Conservation (phyloP, 2,329 filamentous ascomycete species). For the Colletotrichum trifolii region DNA sequence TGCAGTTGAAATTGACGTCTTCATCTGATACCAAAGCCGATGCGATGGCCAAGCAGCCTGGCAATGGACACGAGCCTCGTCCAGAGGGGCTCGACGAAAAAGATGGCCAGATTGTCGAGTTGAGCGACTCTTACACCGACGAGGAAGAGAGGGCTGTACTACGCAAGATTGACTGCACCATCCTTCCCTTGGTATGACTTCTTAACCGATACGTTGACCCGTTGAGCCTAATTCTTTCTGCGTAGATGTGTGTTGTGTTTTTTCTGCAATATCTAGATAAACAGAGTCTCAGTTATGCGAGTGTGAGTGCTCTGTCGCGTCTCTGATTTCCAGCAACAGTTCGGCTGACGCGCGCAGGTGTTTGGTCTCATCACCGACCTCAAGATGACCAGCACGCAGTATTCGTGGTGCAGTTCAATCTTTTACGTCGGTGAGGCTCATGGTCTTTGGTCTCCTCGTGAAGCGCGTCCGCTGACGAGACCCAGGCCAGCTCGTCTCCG, state of each 20-base stretch:
- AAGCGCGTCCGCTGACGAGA: background rate
- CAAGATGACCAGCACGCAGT: conserved; percentile 55
- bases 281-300: conserved; percentile 61
- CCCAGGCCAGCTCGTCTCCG: conserved; percentile 54
- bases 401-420: conserved; percentile 59
- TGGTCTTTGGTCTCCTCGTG: accelerated
- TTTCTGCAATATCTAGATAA: conserved; percentile 60
- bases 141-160: conserved; percentile 47
- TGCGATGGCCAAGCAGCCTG: background rate
- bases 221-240: background rate
- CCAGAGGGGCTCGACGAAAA: conserved; percentile 30
- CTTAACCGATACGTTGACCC: background rate
- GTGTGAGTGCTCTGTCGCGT: conserved; percentile 22
- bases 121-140: conserved; percentile 39
- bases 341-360: conserved; percentile 40
- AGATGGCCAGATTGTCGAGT: conserved; percentile 35
- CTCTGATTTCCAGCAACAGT: too few species aligned
- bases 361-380: conserved; percentile 60
- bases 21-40: background rate
- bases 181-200: conserved; percentile 44
- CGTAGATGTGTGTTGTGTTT: conserved; percentile 54
- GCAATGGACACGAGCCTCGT: background rate
- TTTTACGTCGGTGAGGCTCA: conserved; percentile 45
- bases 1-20: conserved; percentile 6
- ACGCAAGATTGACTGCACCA: conserved; percentile 47